Evolutionary conservation across 176 grass and related monocot species (phyloP).

Genomic region (Neostapfia colusana): DNA sequence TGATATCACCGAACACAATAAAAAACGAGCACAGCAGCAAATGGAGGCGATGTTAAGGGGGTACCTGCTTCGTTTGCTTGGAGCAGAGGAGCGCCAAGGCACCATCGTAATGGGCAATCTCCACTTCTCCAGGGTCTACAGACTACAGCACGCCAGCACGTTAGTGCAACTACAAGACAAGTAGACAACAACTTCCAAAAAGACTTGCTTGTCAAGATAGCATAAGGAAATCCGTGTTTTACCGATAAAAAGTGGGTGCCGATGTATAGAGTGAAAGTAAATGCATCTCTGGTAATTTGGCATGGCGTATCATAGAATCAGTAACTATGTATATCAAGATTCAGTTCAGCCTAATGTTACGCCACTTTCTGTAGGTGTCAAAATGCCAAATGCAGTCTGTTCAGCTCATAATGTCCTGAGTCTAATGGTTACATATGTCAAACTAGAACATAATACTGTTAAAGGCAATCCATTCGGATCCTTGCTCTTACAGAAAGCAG

Average conservation of each 20-base stretch:
- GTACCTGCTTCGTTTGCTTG: constrained; percentile 38
- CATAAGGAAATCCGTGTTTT: constrained; percentile 3
- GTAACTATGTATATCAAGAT: constrained; percentile 1
- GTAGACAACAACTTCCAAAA: constrained; percentile 17
- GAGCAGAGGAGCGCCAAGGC: constrained; percentile 16
- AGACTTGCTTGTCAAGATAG: neutral
- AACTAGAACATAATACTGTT: neutral
- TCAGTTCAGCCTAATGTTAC: neutral
- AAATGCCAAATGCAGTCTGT: neutral
- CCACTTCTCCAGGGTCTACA: constrained; percentile 33
- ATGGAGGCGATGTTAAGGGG: neutral
- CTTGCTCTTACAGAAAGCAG: neutral
- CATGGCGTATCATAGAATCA: neutral
- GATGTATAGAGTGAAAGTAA: constrained; percentile 5
- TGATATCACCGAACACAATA: constrained; percentile 26
- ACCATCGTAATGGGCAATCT: constrained; percentile 13
- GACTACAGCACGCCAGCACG: constrained; percentile 28
- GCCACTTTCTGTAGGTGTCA: neutral
- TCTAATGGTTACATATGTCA: neutral
- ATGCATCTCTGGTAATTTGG: constrained; percentile 1
- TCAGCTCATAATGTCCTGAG: neutral
- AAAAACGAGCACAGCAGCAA: constrained; percentile 12
- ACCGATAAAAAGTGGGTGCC: neutral
- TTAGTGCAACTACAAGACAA: constrained; percentile 32
- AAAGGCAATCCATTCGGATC: neutral